Conservation (phyloP, 768 basidiomycete genomes). For the Termitomyces sp. region DNA sequence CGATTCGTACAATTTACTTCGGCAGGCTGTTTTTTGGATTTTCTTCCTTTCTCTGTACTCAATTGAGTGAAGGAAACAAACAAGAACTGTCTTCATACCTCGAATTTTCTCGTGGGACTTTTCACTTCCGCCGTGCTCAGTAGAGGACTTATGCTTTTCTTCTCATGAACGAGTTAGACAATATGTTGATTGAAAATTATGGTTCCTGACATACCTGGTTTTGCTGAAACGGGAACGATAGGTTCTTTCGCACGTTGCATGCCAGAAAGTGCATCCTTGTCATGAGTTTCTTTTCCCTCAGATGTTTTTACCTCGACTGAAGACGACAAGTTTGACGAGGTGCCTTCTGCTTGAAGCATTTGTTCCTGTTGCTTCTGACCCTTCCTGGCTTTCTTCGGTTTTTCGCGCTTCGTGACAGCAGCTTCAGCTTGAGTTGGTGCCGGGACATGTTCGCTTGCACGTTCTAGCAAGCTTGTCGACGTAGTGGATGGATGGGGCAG, state of each 20-base stretch:
- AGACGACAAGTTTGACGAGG: neutral
- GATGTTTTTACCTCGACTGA: neutral
- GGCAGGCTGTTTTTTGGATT: neutral
- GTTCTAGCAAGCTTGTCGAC: neutral
- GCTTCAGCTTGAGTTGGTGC: neutral
- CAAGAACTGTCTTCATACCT: neutral
- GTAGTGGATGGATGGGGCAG: neutral
- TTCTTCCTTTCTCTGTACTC: slow-evolving; percentile 1
- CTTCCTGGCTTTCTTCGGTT: neutral
- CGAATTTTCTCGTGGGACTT: neutral
- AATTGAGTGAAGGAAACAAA: neutral
- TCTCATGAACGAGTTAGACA: neutral
- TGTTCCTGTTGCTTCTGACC: neutral
- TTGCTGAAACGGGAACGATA: neutral
- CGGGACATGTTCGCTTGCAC: neutral
- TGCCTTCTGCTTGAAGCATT: neutral
- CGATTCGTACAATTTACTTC: slow-evolving; percentile 1
- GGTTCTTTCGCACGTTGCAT: neutral
- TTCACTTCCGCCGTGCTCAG: neutral
- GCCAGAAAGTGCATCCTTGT: neutral
- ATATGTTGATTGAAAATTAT: neutral
- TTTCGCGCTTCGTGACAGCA: neutral
- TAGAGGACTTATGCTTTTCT: neutral
- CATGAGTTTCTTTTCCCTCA: neutral
- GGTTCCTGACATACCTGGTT: neutral